Base-by-base conservation (phyloP, 208 protist species). In the Acanthamoeba divionensis region DNA sequence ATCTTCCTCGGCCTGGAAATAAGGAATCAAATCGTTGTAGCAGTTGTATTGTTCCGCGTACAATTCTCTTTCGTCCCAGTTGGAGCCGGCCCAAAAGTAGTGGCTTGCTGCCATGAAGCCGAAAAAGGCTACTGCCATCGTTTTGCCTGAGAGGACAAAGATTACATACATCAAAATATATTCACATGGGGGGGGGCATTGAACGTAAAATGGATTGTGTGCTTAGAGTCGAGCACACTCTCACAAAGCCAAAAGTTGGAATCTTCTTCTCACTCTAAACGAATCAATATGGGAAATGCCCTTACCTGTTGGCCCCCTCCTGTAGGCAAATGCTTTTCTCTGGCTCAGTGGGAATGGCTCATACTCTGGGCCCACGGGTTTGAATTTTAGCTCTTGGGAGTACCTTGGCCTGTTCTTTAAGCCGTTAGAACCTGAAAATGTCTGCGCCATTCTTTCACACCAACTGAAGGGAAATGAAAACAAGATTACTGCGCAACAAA, bases 1-100 rank as follows among this genome's bases (percentile, higher is more conserved):
- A n/a, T 77, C 66, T 3, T 36, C 66, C 66, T 77, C 66, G 38
- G 66, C 66, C 66, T 77, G 66, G 66, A 77, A 45, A 45, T 77
- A 77, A 0, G 66, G 45, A 24, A 45, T 77, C 33, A 77, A 36
- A 45, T 45, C 52, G 33, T 24, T n/a, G 41, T 24, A 50, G 24
- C 45, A 24, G 33, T 77, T 77, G 31, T 77, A n/a, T 21, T 45
- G 66, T 45, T 77, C 66, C 5, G 66, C 66, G 18, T 77, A 77
- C 41, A 77, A 45, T 8, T 77, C 66, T 13, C 66, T 36, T 24
- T 77, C 41, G 12, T 38, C 38, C 66, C 66, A 77, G 26, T 36
- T 45, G 31, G 41, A 36, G 3, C 41, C 52, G 36, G 66, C 66
- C 15, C 52, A 77, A 10, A 77, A 36, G 66, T 77, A 77, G 66